Conservation (phyloP, 306 rosid genomes). For the Ziziphus jujuba region DNA sequence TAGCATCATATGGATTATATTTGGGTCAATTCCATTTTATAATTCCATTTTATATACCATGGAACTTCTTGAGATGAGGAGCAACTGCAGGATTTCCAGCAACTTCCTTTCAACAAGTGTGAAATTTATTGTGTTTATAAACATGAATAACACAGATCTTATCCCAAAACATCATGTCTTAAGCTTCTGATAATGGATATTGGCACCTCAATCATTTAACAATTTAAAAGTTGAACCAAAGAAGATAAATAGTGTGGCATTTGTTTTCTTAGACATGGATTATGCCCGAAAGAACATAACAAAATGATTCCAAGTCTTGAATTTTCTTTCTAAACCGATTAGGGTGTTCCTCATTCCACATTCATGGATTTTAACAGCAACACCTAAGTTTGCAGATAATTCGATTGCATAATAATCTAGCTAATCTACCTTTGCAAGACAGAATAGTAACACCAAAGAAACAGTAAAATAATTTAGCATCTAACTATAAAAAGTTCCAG, state of each 20-base stretch:
- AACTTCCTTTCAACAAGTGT: conserved; percentile 77
- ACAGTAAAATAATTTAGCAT: no score
- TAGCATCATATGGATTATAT: conserved; percentile 78
- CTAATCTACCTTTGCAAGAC: no score
- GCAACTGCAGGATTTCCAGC: conserved; percentile 67
- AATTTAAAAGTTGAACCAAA: neutral
- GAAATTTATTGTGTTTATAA: conserved; percentile 68
- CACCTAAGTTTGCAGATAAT: no score
- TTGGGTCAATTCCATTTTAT: conserved; percentile 92
- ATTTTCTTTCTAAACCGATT: no score
- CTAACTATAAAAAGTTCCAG: neutral
- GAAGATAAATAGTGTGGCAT: neutral
- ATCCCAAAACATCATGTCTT: neutral
- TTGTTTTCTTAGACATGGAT: no score
- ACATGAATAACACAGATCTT: conserved; percentile 2
- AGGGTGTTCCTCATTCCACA: no score
- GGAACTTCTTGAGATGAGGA: conserved; percentile 82
- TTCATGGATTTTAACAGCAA: no score
- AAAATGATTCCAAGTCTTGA: no score
- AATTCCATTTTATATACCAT: conserved; percentile 96
- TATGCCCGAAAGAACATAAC: no score
- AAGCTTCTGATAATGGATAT: neutral
- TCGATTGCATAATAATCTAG: no score
- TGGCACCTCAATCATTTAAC: neutral
- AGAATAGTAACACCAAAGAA: no score